phyloP scores from a whole-genome alignment of 352 stramenopile genomes.

The Phytophthora rubi region DNA sequence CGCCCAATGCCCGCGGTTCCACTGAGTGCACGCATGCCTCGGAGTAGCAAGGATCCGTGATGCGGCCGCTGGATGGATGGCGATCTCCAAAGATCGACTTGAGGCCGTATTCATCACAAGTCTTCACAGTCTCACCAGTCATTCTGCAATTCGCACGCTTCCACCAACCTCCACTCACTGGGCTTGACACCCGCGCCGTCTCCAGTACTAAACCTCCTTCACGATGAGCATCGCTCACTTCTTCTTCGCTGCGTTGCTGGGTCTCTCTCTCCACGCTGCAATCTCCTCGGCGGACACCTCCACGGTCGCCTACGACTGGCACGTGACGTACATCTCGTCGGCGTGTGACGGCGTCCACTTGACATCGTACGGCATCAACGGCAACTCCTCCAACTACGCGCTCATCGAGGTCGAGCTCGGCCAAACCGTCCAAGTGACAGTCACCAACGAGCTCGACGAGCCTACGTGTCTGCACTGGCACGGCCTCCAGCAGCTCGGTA shows the following conservation, averaged over 20 bases:
- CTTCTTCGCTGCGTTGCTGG: conserved; percentile 9
- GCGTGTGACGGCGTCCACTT: conserved; percentile 30
- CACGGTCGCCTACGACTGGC: conserved; percentile 36
- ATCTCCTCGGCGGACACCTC: conserved; percentile 16
- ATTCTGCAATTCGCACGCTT: conserved; percentile 38
- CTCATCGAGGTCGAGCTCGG: conserved; percentile 34
- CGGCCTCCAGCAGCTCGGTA: conserved; percentile 38
- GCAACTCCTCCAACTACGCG: conserved; percentile 2
- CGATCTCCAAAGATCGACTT: background rate
- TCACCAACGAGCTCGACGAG: conserved; percentile 35
- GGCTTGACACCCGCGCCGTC: background rate
- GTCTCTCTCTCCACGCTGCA: background rate
- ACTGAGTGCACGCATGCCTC: background rate
- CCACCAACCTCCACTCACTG: conserved; percentile 7
- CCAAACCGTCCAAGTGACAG: conserved; percentile 29
- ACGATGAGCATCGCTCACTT: conserved; percentile 19
- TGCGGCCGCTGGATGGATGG: too few relatives aligned
- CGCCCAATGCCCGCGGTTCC: background rate
- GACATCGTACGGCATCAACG: conserved; percentile 37
- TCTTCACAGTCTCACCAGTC: conserved; percentile 1
- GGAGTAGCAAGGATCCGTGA: background rate
- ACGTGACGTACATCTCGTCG: conserved; percentile 26
- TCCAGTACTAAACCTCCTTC: conserved; percentile 17
- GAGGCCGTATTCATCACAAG: background rate
- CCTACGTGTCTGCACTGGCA: conserved; percentile 42